Evolutionary conservation across 768 basidiomycete genomes (phyloP), one percentile per base, ranked within the genome.

Genomic region (Kwoniella shandongensis): DNA sequence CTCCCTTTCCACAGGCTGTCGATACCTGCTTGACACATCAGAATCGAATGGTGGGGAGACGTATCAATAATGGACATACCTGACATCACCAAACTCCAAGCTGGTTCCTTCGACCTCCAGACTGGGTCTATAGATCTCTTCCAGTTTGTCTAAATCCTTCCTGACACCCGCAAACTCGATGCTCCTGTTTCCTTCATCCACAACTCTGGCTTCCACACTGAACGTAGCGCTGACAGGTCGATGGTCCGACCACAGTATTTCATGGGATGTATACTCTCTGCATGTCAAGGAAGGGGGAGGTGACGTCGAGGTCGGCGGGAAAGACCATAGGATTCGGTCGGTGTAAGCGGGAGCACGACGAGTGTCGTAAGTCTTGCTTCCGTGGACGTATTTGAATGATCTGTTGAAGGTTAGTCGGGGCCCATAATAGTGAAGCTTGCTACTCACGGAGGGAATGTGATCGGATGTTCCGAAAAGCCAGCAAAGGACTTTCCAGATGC

Each of bases 311-410:
- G 58, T 46, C 0, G 44, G 10, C 1, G 62, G 67, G 11, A 40
- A 46, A 22, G 46, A 38, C 54, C 59, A 74, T 0, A 76, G 45
- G 20, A 76, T 69, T 11, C 75, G 53, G 58, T 76, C 75, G 17
- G 75, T 76, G 50, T 72, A 76, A 20, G 73, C 69, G 18, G 75
- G 71, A 27, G 64, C 63, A 6, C 75, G 52, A 23, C 59, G 48
- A n/a, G 59, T 62, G 42, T 76, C 75, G 32, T 69, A 63, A 0
- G 57, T 61, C 1, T 65, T 58, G 40, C 57, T 66, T 11, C 71
- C 75, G 29, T 66, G 62, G 17, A 75, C 61, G 47, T 67, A 76
- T 51, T 74, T 74, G 62, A 67, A 76, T 0, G 75, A 63, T 6
- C 70, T 69, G 39, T 1, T 32, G 7, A 32, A 32, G 32, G 48